phyloP scores from a whole-genome alignment of 2,329 filamentous ascomycete genomes.

The Lecanoromycetidae sp. region DNA sequence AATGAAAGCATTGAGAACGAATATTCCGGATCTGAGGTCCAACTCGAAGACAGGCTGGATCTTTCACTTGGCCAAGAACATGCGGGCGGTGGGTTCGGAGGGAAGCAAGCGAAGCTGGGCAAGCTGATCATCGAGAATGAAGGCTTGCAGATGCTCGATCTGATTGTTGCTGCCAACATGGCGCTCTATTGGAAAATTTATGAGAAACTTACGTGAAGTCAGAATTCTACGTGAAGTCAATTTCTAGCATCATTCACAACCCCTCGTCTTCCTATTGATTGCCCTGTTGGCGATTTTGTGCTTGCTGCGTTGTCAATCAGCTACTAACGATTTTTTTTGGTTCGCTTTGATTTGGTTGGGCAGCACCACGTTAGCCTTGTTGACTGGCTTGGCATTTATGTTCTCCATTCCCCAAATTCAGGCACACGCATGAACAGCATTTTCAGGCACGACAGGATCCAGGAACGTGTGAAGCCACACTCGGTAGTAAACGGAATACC shows the following conservation, averaged over 20 bases:
- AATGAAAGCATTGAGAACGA: conserved; percentile 29
- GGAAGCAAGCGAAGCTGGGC: conserved; percentile 80
- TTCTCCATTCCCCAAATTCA: neutral
- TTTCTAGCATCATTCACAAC: neutral
- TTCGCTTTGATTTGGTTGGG: conserved; percentile 3
- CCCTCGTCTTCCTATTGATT: neutral
- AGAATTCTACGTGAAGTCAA: neutral
- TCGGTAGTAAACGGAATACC: neutral
- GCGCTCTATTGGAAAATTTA: conserved; percentile 89
- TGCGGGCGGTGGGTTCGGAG: conserved; percentile 74
- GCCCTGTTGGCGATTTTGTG: neutral
- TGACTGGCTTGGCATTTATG: conserved; percentile 4
- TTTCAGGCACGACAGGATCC: neutral
- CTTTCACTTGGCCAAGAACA: conserved; percentile 67
- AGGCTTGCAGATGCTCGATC: conserved; percentile 88
- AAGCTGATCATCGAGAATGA: conserved; percentile 85
- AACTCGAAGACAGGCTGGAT: conserved; percentile 44
- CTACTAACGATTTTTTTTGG: neutral
- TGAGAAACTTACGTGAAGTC: conserved; percentile 22
- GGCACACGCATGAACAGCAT: neutral
- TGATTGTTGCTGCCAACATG: conserved; percentile 82
- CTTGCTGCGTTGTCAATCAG: conserved; percentile 2
- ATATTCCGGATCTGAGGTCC: neutral
- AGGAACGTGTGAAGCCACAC: conserved; percentile 2
- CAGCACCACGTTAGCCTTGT: conserved; percentile 4